Evolutionary conservation across 2,329 filamentous ascomycete genomes (phyloP).

Genomic region (Cladobotryum protrusum): DNA sequence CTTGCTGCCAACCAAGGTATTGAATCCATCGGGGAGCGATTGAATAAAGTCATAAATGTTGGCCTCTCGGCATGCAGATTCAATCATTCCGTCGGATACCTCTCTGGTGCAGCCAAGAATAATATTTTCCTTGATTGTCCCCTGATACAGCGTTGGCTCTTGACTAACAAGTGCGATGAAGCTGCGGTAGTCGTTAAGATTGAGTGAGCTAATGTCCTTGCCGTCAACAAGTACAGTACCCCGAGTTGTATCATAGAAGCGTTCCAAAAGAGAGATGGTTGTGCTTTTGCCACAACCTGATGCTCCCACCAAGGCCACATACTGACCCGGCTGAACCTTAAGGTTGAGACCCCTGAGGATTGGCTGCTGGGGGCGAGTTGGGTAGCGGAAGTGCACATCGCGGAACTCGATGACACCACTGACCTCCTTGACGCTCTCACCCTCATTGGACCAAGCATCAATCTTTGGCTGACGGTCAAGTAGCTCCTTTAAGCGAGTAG

Average conservation of each 20-base stretch:
- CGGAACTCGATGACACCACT: constrained; percentile 82
- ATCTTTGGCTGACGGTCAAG: constrained; percentile 78
- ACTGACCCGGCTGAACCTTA: constrained; percentile 67
- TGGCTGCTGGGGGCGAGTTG: constrained; percentile 80
- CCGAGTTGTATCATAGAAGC: constrained; percentile 84
- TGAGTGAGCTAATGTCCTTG: constrained; percentile 70
- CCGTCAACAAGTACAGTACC: constrained; percentile 82
- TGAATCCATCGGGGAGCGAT: constrained; percentile 77
- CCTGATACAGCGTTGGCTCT: constrained; percentile 90
- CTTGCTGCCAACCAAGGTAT: constrained; percentile 79
- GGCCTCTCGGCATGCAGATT: constrained; percentile 77
- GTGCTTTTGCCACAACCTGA: constrained; percentile 93
- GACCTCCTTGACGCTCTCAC: constrained; percentile 54
- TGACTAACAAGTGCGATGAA: constrained; percentile 84
- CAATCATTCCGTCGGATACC: constrained; percentile 64
- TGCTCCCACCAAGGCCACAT: constrained; percentile 84
- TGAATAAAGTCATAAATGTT: constrained; percentile 91
- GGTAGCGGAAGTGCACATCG: constrained; percentile 90
- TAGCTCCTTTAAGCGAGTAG: constrained; percentile 72
- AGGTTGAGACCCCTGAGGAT: constrained; percentile 80
- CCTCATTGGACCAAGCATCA: constrained; percentile 70
- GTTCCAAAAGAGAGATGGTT: constrained; percentile 83
- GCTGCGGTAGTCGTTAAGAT: constrained; percentile 78
- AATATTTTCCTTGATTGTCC: constrained; percentile 85
- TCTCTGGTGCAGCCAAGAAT: constrained; percentile 65